These are phyloP conservation scores for Sarocladium oryzae DNA, from an alignment of 2,329 filamentous ascomycete genomes.

Conservation along the genomic window DNA sequence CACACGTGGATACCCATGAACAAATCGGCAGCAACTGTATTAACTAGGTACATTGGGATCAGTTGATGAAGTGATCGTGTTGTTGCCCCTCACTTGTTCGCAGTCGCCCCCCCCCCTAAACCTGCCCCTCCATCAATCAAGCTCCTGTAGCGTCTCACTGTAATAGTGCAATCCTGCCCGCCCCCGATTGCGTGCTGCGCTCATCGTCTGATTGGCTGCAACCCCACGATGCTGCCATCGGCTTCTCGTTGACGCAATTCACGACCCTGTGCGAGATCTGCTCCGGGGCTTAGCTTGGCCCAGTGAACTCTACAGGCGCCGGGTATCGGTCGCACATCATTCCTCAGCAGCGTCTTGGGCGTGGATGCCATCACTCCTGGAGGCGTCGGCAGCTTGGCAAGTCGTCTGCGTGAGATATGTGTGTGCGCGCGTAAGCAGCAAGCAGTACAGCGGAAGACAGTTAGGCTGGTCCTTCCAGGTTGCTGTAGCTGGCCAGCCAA, in stretches of 20 bases:
- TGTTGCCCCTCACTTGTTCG: neutral
- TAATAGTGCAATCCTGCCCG: too few species aligned
- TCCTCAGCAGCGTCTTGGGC: neutral
- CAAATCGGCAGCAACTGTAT: too few species aligned
- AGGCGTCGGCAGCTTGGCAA: neutral
- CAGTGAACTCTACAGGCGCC: neutral
- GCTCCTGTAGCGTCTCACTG: too few species aligned
- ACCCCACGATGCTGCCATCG: slow-evolving; percentile 20
- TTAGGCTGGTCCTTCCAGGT: too few species aligned
- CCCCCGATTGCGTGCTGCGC: slow-evolving; percentile 23
- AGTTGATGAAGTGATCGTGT: neutral
- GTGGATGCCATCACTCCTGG: neutral
- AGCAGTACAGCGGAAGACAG: too few species aligned
- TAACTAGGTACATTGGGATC: too few species aligned
- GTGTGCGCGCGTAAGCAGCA: neutral
- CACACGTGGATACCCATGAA: too few species aligned
- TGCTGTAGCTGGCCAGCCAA: neutral
- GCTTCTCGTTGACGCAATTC: slow-evolving; percentile 23
- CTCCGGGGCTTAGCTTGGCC: neutral
- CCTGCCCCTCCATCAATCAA: neutral
- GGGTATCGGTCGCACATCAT: slow-evolving; percentile 8
- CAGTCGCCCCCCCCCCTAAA: too few species aligned
- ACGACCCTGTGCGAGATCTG: neutral
- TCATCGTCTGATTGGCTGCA: slow-evolving; percentile 18
- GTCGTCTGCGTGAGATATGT: too few species aligned